Evolutionary conservation across 306 rosid species (phyloP).

Genomic region (Luffa acutangula): DNA sequence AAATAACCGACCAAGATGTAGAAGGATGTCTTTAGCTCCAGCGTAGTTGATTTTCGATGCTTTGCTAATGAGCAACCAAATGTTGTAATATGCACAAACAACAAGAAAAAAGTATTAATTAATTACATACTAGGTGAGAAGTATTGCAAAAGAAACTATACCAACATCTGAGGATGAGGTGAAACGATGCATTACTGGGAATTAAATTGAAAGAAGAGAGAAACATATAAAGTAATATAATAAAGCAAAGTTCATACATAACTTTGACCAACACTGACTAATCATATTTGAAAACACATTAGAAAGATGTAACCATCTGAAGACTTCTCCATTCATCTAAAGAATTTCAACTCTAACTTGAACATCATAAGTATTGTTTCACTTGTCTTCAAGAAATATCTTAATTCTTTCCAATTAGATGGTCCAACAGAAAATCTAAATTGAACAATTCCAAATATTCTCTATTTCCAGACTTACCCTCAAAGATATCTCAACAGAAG

Average conservation of each 20-base stretch:
- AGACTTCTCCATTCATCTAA: background rate
- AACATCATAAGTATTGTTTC: background rate
- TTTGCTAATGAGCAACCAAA: constrained; percentile 91
- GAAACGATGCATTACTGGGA: background rate
- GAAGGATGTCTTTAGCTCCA: constrained; percentile 88
- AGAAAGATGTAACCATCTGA: background rate
- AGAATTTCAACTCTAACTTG: background rate
- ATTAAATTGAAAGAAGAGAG: background rate
- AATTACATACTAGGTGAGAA: background rate
- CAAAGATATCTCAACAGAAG: background rate
- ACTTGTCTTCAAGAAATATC: background rate
- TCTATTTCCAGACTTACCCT: background rate
- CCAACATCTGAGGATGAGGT: background rate
- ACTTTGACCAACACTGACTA: background rate
- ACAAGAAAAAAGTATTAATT: background rate
- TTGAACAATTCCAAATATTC: background rate
- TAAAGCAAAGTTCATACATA: background rate
- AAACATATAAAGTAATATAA: background rate
- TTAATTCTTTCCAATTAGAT: background rate
- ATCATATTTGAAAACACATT: background rate
- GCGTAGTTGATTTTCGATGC: constrained; percentile 74
- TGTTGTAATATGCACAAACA: constrained; percentile 51
- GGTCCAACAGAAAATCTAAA: background rate
- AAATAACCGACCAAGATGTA: constrained; percentile 69
- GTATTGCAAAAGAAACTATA: background rate